Evolutionary conservation across 2,329 filamentous ascomycete genomes (phyloP).

Genomic region (Alternaria rosae): DNA sequence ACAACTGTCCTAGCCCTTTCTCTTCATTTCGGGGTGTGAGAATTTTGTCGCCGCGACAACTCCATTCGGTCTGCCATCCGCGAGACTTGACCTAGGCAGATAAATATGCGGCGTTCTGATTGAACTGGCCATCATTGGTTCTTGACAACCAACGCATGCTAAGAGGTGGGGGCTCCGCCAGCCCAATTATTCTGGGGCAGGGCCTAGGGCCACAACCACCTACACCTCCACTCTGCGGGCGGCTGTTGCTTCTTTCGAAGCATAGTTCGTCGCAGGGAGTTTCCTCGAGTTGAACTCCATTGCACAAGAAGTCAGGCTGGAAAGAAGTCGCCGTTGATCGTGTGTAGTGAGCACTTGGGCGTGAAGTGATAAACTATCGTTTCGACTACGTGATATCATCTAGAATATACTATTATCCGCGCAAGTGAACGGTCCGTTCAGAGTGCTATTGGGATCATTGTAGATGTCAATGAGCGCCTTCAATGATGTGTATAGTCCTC

Average conservation of each 20-base stretch:
- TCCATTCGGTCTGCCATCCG: neutral
- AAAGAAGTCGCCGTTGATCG: neutral
- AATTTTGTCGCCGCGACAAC: neutral
- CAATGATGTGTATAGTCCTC: slow-evolving; percentile 37
- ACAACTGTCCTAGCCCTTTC: neutral
- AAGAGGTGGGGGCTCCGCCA: neutral
- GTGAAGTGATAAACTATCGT: neutral
- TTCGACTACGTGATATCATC: neutral
- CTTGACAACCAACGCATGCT: neutral
- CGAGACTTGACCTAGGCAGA: neutral
- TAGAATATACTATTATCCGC: slow-evolving; percentile 42
- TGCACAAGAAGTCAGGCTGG: neutral
- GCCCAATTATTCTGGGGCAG: rapidly evolving
- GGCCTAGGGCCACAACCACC: neutral
- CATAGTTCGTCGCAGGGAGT: neutral
- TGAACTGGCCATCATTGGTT: neutral
- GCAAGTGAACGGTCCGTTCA: slow-evolving; percentile 41
- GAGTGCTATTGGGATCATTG: slow-evolving; percentile 30
- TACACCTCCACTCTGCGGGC: too few species aligned
- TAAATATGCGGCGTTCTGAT: neutral
- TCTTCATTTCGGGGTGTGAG: neutral
- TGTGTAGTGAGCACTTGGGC: neutral
- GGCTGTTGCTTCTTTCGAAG: neutral
- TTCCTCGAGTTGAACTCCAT: neutral
- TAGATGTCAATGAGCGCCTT: slow-evolving; percentile 39